phyloP scores from a whole-genome alignment of 2,329 filamentous ascomycete genomes.

The Lanzia echinophila region DNA sequence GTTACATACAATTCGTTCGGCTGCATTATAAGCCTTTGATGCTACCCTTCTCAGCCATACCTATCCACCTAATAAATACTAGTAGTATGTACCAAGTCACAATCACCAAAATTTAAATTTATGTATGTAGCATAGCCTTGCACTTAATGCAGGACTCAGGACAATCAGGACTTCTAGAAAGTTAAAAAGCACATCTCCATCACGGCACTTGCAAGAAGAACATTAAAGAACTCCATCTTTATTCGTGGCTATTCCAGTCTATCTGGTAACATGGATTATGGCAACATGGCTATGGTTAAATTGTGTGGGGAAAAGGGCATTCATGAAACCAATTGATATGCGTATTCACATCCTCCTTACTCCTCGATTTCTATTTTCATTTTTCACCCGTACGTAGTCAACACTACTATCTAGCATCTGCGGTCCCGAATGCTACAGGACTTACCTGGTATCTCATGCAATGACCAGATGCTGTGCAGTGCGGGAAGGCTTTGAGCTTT shows the following conservation, averaged over 20 bases:
- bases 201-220: neutral
- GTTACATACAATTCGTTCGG: neutral
- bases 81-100: too few species aligned
- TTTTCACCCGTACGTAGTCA: neutral
- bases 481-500: constrained; percentile 11
- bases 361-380: neutral
- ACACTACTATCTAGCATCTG: constrained; percentile 6
- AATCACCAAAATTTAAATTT: neutral
- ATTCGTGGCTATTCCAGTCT: neutral
- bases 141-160: neutral
- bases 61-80: too few species aligned
- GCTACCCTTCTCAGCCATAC: neutral
- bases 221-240: too few species aligned
- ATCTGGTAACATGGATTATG: too few species aligned
- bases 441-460: constrained; percentile 18
- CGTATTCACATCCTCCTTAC: neutral
- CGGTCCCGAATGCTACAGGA: neutral
- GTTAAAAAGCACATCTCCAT: neutral
- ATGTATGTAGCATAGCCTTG: constrained; percentile 3
- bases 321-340: constrained; percentile 3
- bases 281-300: neutral
- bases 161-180: neutral
- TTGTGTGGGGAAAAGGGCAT: neutral
- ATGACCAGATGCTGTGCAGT: constrained; percentile 19
- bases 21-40: constrained; percentile 1